Percentiles rank a stretch among this genome's conserved stretches.
phyloP scores from a whole-genome alignment of 2,329 filamentous ascomycete species.

The Aureobasidium sp. region DNA sequence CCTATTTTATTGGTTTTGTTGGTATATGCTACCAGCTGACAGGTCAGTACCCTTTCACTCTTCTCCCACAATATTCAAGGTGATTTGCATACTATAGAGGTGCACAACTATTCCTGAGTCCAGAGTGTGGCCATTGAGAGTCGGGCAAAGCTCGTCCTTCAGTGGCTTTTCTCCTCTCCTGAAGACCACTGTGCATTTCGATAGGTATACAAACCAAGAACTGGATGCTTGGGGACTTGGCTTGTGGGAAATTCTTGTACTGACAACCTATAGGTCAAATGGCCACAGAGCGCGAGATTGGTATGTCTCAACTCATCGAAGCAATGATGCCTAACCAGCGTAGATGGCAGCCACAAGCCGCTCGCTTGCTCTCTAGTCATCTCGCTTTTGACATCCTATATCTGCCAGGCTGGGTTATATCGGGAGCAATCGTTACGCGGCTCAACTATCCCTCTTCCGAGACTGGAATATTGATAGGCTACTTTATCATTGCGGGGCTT shows the following conservation, averaged over 20 bases:
- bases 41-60: slow-evolving; percentile 45
- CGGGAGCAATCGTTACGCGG: slow-evolving; percentile 59
- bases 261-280: slow-evolving; percentile 56
- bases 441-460: slow-evolving; percentile 45
- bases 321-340: slow-evolving; percentile 77
- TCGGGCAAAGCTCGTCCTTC: background rate
- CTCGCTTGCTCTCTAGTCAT: slow-evolving; percentile 72
- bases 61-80: background rate
- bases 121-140: background rate
- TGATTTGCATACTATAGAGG: background rate
- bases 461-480: slow-evolving; percentile 43
- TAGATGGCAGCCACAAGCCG: slow-evolving; percentile 69
- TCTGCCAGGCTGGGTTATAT: slow-evolving; percentile 72
- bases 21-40: slow-evolving; percentile 82
- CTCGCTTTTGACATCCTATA: slow-evolving; percentile 75
- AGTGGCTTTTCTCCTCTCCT: background rate
- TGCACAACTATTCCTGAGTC: background rate
- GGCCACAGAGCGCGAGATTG: slow-evolving; percentile 75
- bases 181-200: background rate
- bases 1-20: slow-evolving; percentile 71
- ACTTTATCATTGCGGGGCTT: slow-evolving; percentile 69
- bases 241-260: background rate
- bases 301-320: slow-evolving; percentile 83
- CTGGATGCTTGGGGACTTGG: background rate
- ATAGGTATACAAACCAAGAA: background rate